A percentile compares a stretch with the other conserved stretches of the same genome.
These are phyloP conservation scores for Fusarium xyrophilum DNA, from an alignment of 2,329 filamentous ascomycete genomes.

Conservation along the genomic window DNA sequence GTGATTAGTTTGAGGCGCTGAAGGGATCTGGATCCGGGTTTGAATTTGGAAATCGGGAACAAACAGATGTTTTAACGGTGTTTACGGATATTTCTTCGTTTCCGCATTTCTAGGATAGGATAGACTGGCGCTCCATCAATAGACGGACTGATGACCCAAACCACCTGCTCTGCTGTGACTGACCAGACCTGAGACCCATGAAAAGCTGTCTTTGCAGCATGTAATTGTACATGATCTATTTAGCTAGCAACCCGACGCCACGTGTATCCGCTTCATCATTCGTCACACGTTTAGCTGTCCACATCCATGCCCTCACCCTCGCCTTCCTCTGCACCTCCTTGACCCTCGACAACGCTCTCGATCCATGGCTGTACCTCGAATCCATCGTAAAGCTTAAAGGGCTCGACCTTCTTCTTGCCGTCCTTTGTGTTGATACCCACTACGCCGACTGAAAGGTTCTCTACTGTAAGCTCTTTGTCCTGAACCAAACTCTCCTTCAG, in stretches of 20 bases:
- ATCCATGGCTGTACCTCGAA: slow-evolving; percentile 86
- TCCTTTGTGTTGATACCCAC: slow-evolving; percentile 67
- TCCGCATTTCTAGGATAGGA: slow-evolving; percentile 24
- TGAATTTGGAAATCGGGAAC: slow-evolving; percentile 11
- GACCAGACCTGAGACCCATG: slow-evolving; percentile 35
- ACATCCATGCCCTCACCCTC: slow-evolving; percentile 49
- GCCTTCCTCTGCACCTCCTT: slow-evolving; percentile 48
- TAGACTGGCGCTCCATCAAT: slow-evolving; percentile 34
- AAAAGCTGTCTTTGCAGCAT: slow-evolving; percentile 42
- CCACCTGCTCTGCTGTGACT: slow-evolving; percentile 9
- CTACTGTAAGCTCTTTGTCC: slow-evolving; percentile 96
- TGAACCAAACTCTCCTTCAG: slow-evolving; percentile 95
- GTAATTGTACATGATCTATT: slow-evolving; percentile 50
- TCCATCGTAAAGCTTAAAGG: slow-evolving; percentile 90
- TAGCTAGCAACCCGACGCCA: slow-evolving; percentile 36
- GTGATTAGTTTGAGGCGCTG: slow-evolving; percentile 12
- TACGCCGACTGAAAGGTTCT: slow-evolving; percentile 92
- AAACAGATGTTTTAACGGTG: slow-evolving; percentile 31
- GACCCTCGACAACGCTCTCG: slow-evolving; percentile 70
- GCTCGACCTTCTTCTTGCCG: slow-evolving; percentile 68
- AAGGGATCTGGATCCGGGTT: slow-evolving; percentile 9
- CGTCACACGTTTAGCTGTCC: slow-evolving; percentile 43
- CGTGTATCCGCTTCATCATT: slow-evolving; percentile 25
- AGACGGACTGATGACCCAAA: slow-evolving; percentile 36
- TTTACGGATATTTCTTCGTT: slow-evolving; percentile 10